Evolutionary conservation across 2,329 filamentous ascomycete genomes (phyloP).

Genomic region (Teratosphaeria destructans): DNA sequence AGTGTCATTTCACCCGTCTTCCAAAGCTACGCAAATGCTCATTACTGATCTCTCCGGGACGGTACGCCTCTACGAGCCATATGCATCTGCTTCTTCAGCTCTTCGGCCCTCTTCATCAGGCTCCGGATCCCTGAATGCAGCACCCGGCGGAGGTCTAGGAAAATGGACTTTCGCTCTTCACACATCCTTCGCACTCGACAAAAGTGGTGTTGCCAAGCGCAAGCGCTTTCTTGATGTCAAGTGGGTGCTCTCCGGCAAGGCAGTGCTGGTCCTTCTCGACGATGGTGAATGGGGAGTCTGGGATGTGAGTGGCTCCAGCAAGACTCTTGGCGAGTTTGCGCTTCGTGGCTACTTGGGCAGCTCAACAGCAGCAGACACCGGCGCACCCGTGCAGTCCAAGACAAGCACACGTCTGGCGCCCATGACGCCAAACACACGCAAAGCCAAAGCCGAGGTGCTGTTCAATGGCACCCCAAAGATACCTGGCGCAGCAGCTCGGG

Average conservation of each 20-base stretch:
- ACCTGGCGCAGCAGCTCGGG: slow-evolving; percentile 23
- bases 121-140: background rate
- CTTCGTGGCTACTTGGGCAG: slow-evolving; percentile 22
- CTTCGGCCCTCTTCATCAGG: background rate
- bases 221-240: slow-evolving; percentile 40
- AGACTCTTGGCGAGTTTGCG: slow-evolving; percentile 17
- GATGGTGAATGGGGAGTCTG: slow-evolving; percentile 46
- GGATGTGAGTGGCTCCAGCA: slow-evolving; percentile 26
- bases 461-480: slow-evolving; percentile 32
- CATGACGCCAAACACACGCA: slow-evolving; percentile 43
- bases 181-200: slow-evolving; percentile 14
- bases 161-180: slow-evolving; percentile 21
- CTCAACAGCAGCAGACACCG: slow-evolving; percentile 12
- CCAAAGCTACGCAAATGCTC: slow-evolving; percentile 32
- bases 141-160: slow-evolving; percentile 6
- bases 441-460: slow-evolving; percentile 33
- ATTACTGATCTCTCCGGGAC: slow-evolving; percentile 45
- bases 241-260: slow-evolving; percentile 37
- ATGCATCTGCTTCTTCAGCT: slow-evolving; percentile 23
- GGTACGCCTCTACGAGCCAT: slow-evolving; percentile 48
- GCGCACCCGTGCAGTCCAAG: slow-evolving; percentile 7
- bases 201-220: slow-evolving; percentile 26
- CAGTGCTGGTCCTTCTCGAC: slow-evolving; percentile 36
- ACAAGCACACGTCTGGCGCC: slow-evolving; percentile 30
- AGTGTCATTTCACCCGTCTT: slow-evolving; percentile 18